phyloP scores from a whole-genome alignment of 1,284 basidiomycete genomes.

The Flammula alnicola region DNA sequence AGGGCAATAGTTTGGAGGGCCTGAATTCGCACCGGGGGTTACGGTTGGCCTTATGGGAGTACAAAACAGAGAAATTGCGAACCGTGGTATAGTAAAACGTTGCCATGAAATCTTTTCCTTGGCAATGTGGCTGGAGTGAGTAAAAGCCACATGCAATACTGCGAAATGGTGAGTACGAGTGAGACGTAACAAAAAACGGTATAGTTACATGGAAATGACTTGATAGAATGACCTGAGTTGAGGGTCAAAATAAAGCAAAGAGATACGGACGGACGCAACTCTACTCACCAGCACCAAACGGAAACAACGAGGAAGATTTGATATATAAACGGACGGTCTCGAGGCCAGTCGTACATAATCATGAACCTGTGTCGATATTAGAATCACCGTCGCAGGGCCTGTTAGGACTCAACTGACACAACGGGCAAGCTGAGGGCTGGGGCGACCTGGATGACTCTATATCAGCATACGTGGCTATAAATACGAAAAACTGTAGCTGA shows the following conservation, averaged over 20 bases:
- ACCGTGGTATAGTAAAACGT: conserved; percentile 66
- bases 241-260: not conserved
- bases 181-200: conserved; percentile 14
- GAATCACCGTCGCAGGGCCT: not conserved
- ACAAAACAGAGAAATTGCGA: conserved; percentile 14
- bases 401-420: conserved; percentile 39
- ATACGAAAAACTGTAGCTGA: conserved; percentile 30
- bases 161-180: conserved; percentile 12
- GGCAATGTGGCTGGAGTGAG: conserved; percentile 38
- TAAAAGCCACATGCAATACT: conserved; percentile 66
- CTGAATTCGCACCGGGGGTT: conserved; percentile 34
- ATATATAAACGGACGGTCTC: conserved; percentile 61
- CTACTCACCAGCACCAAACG: conserved; percentile 61
- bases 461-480: not conserved
- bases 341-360: conserved; percentile 73
- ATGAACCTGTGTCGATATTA: conserved; percentile 46
- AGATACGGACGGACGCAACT: not conserved
- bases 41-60: conserved; percentile 2
- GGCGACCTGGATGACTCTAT: conserved; percentile 29
- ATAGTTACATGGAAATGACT: conserved; percentile 60
- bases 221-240: conserved; percentile 50
- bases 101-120: conserved; percentile 60
- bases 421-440: conserved; percentile 41
- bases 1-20: conserved; percentile 78
- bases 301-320: conserved; percentile 59